Percentiles rank a stretch among this genome's conserved stretches.
Evolutionary conservation across 148 eudicot species (phyloP).

Genomic region (Camellia japonica): DNA sequence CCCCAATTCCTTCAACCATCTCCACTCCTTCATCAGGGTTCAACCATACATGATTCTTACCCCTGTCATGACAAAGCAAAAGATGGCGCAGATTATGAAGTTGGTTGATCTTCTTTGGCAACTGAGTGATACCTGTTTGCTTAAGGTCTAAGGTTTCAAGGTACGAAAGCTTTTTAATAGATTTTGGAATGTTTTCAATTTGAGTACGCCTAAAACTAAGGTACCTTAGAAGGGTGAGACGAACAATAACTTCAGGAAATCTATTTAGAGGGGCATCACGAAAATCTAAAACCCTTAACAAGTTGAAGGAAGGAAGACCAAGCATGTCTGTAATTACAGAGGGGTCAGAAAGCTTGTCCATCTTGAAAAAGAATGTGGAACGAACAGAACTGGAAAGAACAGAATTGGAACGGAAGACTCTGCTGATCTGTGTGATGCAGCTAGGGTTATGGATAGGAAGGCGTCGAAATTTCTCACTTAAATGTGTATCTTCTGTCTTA

Average conservation of each 20-base stretch:
- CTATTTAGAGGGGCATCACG: constrained; percentile 17
- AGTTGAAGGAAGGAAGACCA: neutral
- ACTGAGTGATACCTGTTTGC: constrained; percentile 16
- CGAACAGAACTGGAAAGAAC: constrained; percentile 9
- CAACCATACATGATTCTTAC: neutral
- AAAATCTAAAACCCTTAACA: constrained; percentile 31
- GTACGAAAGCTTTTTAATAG: constrained; percentile 25
- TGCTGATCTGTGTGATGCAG: too few relatives aligned
- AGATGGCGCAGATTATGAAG: constrained; percentile 23
- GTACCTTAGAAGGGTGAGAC: constrained; percentile 29
- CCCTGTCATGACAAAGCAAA: neutral
- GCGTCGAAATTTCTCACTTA: constrained; percentile 11
- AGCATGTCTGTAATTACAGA: neutral
- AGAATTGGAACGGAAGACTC: too few relatives aligned
- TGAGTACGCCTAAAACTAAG: constrained; percentile 29
- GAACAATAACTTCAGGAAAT: constrained; percentile 19
- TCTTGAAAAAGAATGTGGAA: constrained; percentile 20
- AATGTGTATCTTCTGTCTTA: neutral
- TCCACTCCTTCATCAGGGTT: constrained; percentile 3
- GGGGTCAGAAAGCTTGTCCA: neutral
- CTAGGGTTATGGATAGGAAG: constrained; percentile 17
- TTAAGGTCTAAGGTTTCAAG: constrained; percentile 40
- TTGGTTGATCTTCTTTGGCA: constrained; percentile 24
- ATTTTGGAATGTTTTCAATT: constrained; percentile 25
- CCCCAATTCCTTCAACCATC: constrained; percentile 2